Base-by-base conservation (phyloP, 148 eudicot species). In the Polygonum aviculare region DNA sequence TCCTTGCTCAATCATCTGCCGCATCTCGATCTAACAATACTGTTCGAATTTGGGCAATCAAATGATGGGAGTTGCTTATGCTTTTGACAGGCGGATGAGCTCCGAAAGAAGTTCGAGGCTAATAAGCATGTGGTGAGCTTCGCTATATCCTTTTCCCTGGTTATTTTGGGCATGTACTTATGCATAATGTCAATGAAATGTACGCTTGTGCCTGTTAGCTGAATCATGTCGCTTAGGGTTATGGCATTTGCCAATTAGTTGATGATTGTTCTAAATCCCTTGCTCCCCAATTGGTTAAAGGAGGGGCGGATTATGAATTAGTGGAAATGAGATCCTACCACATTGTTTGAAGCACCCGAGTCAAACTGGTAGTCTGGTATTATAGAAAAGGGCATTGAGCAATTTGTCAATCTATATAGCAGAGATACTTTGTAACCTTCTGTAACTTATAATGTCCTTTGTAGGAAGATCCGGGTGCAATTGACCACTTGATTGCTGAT, bases 81-180 rank as follows among this genome's bases (percentile, higher is more conserved):
- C 52, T 72, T n/a, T 69, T 74, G 72, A 9, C 81, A 96, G 99
- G 99, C 99, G 18, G 93, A 90, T 82, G 89, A 81, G 73, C 88
- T 96, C 21, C 88, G 99, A 11, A 87, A 88, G 82, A 88, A 81
- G 78, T 96, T 96, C 41, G 99, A 96, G 52, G 90, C 88, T 73
- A 91, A 91, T 84, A 88, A 80, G 78, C 70, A 88, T 77, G 89
- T 93, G 90, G 99, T 96, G 83, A 38, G 51, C 69, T 19, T 55
- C 44, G 50, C 10, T 67, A 14, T 69, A 9, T 7, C 31, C 31
- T 26, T 26, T 9, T 50, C 1, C 5, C 14, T 48, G 21, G 0
- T 12, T 55, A 2, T 75, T 8, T 69, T 31, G 15, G 38, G 69
- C 38, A 60, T 40, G 19, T 31, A 67, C 45, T 18, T 15, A 36